Base-by-base conservation (phyloP, 225 moss, liverwort and hornwort genomes). In the Straminergon stramineum region DNA sequence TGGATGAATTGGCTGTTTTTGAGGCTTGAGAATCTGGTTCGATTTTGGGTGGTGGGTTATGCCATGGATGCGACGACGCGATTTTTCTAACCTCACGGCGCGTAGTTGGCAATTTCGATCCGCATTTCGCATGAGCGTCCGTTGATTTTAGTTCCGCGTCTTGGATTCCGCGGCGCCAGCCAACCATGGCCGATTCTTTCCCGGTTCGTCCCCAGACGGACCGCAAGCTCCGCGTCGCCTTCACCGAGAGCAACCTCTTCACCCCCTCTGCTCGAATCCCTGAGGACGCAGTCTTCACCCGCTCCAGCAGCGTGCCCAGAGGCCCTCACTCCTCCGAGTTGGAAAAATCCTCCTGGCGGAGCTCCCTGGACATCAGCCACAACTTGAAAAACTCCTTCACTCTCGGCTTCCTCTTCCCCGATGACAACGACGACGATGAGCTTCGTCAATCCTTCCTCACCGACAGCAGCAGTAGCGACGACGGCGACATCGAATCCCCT, bases 231-330 rank as follows among this genome's bases (percentile, higher is more conserved):
- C 93, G 93, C 73, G 82, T 94, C 23, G 86, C 91, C 22, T 93
- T 92, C 57, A 89, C 91, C 3, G 94, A 93, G 83, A 92, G 93
- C 80, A 92, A 92, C 71, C 83, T 93, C 55, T 89, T 93, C 39
- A 67, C 34, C 43, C 64, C 19, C 48, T 65, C 39, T 26, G 37
- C 87, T 39, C 79, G 58, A n/a, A 89, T 94, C 63, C 89, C 93
- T 2, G 89, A 93, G 86, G 88, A 92, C 17, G 45, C 74, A 20
- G 79, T 66, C 16, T 89, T 64, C 55, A 48, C 22, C 66, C 84
- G 93, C 65, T 91, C 88, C 34, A 86, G 79, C 56, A 93, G 93
- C 88, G 1, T 92, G 89, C 89, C 91, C 32, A 73, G 52, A 85
- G 90, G 26, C 76, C 9, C 52, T 51, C 58, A 21, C 64, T 52